Conservation (phyloP, 495 filamentous ascomycete species). For the Penicillium angulare region DNA sequence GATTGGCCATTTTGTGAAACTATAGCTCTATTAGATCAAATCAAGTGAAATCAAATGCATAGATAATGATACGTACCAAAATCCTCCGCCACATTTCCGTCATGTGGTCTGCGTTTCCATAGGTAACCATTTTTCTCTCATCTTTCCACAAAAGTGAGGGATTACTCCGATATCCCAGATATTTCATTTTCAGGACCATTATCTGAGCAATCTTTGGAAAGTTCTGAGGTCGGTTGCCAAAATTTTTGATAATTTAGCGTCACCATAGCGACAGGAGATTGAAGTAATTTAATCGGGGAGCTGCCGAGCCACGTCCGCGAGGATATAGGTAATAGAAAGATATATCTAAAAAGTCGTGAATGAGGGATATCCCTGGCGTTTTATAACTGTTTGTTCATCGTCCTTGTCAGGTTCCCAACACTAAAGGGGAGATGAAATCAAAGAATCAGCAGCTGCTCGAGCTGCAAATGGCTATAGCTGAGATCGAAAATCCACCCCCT, state of each 20-base stretch:
- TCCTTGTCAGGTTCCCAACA: not conserved
- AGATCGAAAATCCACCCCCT: not conserved
- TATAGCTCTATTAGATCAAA: slow-evolving; percentile 2
- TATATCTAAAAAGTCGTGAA: no score
- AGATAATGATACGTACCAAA: slow-evolving; percentile 4
- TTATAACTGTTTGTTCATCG: not conserved
- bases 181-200: not conserved
- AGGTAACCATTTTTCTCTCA: slow-evolving; percentile 1
- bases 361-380: not conserved
- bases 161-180: not conserved
- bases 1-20: slow-evolving; percentile 4
- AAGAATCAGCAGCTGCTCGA: not conserved
- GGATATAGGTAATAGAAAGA: no score
- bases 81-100: not conserved
- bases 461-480: not conserved
- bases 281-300: not conserved
- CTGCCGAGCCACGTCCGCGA: no score
- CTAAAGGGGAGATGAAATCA: not conserved
- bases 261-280: slow-evolving; percentile 1
- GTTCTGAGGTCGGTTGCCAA: not conserved
- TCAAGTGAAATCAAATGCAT: not conserved
- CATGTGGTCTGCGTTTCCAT: not conserved
- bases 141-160: not conserved
- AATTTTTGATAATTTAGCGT: slow-evolving; percentile 6
- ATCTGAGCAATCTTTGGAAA: not conserved